phyloP scores from a whole-genome alignment of 2,329 filamentous ascomycete species.

The Purpureocillium takamizusanense region DNA sequence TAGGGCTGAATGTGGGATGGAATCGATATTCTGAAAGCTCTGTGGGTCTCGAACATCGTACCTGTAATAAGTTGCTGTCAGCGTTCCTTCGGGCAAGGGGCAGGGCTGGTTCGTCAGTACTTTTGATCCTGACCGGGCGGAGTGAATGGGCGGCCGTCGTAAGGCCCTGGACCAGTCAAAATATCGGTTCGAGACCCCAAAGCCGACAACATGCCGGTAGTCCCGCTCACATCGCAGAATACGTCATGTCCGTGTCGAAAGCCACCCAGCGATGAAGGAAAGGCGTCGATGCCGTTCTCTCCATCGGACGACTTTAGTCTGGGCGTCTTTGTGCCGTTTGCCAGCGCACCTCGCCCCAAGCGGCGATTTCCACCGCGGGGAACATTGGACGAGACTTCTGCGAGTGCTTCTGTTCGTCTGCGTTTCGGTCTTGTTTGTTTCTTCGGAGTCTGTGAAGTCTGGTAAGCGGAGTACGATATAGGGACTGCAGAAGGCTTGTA shows the following conservation, averaged over 20 bases:
- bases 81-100: too few species aligned
- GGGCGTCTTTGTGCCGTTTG: slow-evolving; percentile 9
- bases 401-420: slow-evolving; percentile 20
- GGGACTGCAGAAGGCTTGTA: slow-evolving; percentile 23
- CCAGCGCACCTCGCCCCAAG: slow-evolving; percentile 10
- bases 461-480: slow-evolving; percentile 3
- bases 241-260: slow-evolving; percentile 17
- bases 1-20: slow-evolving; percentile 28
- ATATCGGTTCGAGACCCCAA: neutral
- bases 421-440: slow-evolving; percentile 20
- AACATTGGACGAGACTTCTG: slow-evolving; percentile 25
- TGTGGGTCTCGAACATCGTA: slow-evolving; percentile 23
- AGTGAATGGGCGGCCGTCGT: slow-evolving; percentile 13
- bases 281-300: slow-evolving; percentile 6
- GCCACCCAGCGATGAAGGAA: slow-evolving; percentile 9
- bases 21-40: slow-evolving; percentile 24
- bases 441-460: slow-evolving; percentile 16
- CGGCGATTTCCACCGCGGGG: slow-evolving; percentile 17
- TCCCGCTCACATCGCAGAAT: slow-evolving; percentile 19
- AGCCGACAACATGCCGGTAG: slow-evolving; percentile 12
- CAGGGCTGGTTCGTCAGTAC: slow-evolving; percentile 7
- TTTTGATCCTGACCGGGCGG: slow-evolving; percentile 14
- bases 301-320: slow-evolving; percentile 10
- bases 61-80: slow-evolving; percentile 7
- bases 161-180: slow-evolving; percentile 15